phyloP scores from a whole-genome alignment of 768 basidiomycete species.

The Panus rudis region DNA sequence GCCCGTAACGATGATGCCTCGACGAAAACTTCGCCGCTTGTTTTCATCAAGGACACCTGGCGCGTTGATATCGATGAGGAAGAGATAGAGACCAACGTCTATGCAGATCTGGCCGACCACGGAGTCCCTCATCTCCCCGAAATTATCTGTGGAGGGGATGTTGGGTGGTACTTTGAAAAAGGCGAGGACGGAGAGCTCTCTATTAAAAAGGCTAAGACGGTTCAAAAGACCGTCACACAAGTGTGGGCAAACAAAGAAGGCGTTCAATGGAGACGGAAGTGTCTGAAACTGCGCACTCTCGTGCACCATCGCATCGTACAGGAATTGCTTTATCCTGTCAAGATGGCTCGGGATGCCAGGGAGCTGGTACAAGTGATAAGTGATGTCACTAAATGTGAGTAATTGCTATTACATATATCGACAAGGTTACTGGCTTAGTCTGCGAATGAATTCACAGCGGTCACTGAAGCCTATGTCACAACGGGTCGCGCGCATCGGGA shows the following conservation, averaged over 20 bases:
- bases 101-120: slow-evolving; percentile 12
- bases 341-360: background rate
- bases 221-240: too few species aligned
- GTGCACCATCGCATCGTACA: slow-evolving; percentile 5
- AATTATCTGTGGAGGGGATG: slow-evolving; percentile 24
- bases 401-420: too few species aligned
- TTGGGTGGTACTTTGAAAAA: too few species aligned
- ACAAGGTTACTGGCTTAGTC: background rate
- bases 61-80: slow-evolving; percentile 6
- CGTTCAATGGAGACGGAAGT: too few species aligned
- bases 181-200: too few species aligned
- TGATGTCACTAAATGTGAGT: background rate
- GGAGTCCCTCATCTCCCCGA: slow-evolving; percentile 20
- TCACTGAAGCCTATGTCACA: background rate
- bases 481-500: slow-evolving; percentile 11
- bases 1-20: slow-evolving; percentile 1
- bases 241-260: too few species aligned
- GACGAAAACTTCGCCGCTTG: slow-evolving; percentile 5
- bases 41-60: slow-evolving; percentile 30
- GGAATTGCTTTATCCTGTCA: slow-evolving; percentile 1
- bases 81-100: slow-evolving; percentile 17
- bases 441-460: background rate
- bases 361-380: background rate
- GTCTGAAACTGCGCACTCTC: too few species aligned
- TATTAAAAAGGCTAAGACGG: too few species aligned